Evolutionary conservation across 345 rosid genomes (phyloP), one percentile per base, ranked within the genome.

Genomic region (Cochlearia excelsa): DNA sequence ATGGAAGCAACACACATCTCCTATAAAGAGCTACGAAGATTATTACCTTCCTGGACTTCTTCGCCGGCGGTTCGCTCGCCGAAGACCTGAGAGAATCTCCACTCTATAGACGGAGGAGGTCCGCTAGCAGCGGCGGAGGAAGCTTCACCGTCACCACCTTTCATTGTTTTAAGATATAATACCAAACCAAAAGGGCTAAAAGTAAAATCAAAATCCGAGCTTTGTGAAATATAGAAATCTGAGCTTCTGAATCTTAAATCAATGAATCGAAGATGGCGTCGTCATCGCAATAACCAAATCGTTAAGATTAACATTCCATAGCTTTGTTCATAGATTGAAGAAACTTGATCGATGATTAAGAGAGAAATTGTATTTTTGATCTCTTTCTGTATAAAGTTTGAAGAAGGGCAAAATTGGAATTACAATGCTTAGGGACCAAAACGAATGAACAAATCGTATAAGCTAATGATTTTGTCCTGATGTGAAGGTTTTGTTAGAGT

Each of bases 11-110:
- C 23, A 44, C 48, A 29, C 49, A 45, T 39, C 37, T 42, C 3
- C 62, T 59, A 42, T 39, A 54, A 49, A 49, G 4, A 1, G 44
- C 35, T 27, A 46, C 8, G 43, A 39, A 16, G 23, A 29, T 29
- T n/a, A 59, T 58, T 69, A 84, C 86, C 90, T 81, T 88, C 93
- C 57, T 88, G 94, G 7, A 83, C 90, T 83, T 88, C 96, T 68
- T 88, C 96, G 46, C 94, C 90, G 54, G 88, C 96, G 43, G 90
- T 78, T 44, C 96, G 83, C 39, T 88, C 96, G 23, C 96, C 94
- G 79, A 88, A 88, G 66, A 88, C 96, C 83, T 88, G 96, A 54
- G 96, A 85, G 74, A 88, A 88, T 75, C 88, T 80, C 96, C 96
- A 88, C 67, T 88, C 96, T 41, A 88, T 61, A 46, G 81, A 75